Evolutionary conservation across 148 eudicot species (phyloP).

Genomic region (Cornus kousa): DNA sequence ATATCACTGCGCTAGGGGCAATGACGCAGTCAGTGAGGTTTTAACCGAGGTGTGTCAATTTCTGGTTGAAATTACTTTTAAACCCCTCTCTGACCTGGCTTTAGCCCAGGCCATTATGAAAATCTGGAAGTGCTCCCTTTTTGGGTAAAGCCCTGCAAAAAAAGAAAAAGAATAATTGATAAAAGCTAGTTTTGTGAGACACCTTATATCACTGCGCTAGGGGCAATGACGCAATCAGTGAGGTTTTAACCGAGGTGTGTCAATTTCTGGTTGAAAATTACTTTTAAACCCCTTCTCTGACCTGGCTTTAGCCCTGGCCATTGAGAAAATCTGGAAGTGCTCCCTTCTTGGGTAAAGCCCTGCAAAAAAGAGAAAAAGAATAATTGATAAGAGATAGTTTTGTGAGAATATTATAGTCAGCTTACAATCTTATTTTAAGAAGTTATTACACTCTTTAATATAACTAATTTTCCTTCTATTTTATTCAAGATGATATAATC

Average conservation of each 20-base stretch:
- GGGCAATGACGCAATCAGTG: conserved; percentile 28
- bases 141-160: conserved; percentile 13
- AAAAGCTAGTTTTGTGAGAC: too few relatives aligned
- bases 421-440: background rate
- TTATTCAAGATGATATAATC: background rate
- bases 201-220: conserved; percentile 20
- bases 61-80: conserved; percentile 33
- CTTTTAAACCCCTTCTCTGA: conserved; percentile 15
- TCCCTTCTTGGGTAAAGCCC: conserved; percentile 11
- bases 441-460: background rate
- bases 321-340: conserved; percentile 21
- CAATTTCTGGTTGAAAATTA: conserved; percentile 32
- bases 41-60: conserved; percentile 29
- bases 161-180: background rate
- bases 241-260: conserved; percentile 29
- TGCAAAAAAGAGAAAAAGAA: background rate
- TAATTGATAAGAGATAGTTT: background rate
- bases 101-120: conserved; percentile 15
- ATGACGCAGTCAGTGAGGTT: conserved; percentile 31
- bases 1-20: conserved; percentile 26
- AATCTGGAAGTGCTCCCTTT: conserved; percentile 18
- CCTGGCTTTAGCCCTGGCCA: conserved; percentile 17
- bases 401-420: background rate
- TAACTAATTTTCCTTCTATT: background rate
- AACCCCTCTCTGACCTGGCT: conserved; percentile 9